These are phyloP conservation scores for Clitopilus hobsonii DNA, from an alignment of 768 basidiomycete genomes.

Conservation along the genomic window DNA sequence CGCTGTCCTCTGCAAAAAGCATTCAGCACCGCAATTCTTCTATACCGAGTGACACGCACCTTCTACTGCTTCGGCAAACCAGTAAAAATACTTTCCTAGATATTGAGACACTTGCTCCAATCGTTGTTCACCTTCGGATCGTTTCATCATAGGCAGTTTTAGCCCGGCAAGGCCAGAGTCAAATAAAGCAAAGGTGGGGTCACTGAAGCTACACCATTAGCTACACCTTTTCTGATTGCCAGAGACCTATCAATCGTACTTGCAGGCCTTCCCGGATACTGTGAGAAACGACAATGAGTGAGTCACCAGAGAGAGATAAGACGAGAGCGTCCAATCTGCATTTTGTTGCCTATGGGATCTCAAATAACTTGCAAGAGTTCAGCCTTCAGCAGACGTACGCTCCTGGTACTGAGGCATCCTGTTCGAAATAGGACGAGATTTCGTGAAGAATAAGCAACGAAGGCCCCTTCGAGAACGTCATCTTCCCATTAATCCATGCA, in stretches of 20 bases:
- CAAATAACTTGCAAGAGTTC: not conserved
- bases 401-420: not conserved
- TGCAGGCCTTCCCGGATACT: slow-evolving; percentile 2
- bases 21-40: not conserved
- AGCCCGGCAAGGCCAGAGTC: slow-evolving; percentile 53
- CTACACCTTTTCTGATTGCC: too few species aligned
- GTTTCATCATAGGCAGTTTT: slow-evolving; percentile 41
- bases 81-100: slow-evolving; percentile 45
- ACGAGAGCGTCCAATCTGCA: slow-evolving; percentile 19
- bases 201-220: not conserved
- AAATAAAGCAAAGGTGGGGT: slow-evolving; percentile 45
- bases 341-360: not conserved
- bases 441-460: slow-evolving; percentile 49
- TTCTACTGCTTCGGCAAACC: not conserved
- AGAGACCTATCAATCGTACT: too few species aligned
- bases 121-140: slow-evolving; percentile 14
- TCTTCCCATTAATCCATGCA: slow-evolving; percentile 18
- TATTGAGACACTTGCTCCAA: slow-evolving; percentile 33
- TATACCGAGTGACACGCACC: not conserved
- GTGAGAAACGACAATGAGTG: slow-evolving; percentile 17
- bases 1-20: not conserved
- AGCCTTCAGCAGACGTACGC: slow-evolving; percentile 5
- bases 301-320: slow-evolving; percentile 16
- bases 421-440: slow-evolving; percentile 48
- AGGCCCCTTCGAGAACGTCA: slow-evolving; percentile 15